Conservation (phyloP, 306 rosid species). For the Ziziphus jujuba region DNA sequence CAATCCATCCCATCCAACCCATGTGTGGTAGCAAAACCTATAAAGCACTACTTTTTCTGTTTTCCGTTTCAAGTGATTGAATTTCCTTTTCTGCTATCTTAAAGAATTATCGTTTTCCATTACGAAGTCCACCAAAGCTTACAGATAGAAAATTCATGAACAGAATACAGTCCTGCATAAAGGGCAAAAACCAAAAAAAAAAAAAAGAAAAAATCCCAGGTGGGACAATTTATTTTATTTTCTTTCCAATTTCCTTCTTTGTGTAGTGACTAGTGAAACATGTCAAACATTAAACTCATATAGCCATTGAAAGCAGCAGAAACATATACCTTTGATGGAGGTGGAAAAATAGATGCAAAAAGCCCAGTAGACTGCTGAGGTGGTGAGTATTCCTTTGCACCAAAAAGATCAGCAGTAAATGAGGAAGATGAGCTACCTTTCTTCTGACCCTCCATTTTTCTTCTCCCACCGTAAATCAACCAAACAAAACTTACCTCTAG, state of each 20-base stretch:
- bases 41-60: too few species aligned
- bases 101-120: neutral
- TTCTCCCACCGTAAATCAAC: neutral
- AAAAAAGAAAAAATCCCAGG: too few species aligned
- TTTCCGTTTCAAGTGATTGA: neutral
- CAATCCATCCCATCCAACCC: neutral
- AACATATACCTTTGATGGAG: slow-evolving; percentile 41
- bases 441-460: slow-evolving; percentile 40
- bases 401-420: slow-evolving; percentile 52
- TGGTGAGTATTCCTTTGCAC: slow-evolving; percentile 34
- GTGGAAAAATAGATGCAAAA: slow-evolving; percentile 48
- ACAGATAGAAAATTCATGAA: neutral
- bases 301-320: neutral
- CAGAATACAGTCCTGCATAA: neutral
- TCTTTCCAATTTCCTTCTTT: neutral
- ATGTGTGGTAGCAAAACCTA: neutral
- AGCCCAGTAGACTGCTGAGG: slow-evolving; percentile 35
- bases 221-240: too few species aligned
- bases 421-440: slow-evolving; percentile 36
- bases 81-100: neutral
- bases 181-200: too few species aligned
- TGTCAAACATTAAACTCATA: neutral
- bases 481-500: slow-evolving; percentile 6
- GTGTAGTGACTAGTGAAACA: too few species aligned
- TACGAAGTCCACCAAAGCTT: neutral